Base-by-base conservation (phyloP, 2,329 filamentous ascomycete genomes). In the Cladosporium colombiae region DNA sequence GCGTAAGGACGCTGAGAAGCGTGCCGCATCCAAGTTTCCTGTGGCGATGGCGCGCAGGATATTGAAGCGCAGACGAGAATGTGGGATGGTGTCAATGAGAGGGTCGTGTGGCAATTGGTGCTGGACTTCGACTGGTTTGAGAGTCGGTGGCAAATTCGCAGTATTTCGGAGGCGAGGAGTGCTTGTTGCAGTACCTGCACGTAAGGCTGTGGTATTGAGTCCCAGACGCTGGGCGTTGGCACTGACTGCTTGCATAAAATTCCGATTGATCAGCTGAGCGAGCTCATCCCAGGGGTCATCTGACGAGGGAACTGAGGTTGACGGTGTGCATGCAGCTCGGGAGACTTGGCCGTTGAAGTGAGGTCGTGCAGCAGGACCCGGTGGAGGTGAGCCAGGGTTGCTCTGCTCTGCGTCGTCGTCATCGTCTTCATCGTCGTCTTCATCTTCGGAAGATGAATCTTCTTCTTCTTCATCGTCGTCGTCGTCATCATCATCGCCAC, bases 211-310 rank as follows among this genome's bases (percentile, higher is more conserved):
- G 11, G 55, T 16, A 40, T 70, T 65, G 44, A 75, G 69, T 27
- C 69, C 69, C 7, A 75, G 66, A 23, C 62, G 58, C 23, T 66
- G 67, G 5, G 73, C 73, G 65, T 75, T 75, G 33, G 65, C 65
- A 7, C 64, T 49, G 8, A 67, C 72, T 13, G 74, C 73, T 27
- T 68, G 66, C 62, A 74, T 68, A 50, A 74, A 67, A 50, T 75
- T 75, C 27, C 72, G 71, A 29, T 75, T 75, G 69, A 75, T 75
- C 23, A 73, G 60, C 31, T 65, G 71, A 18, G 71, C 73, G 16
- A 75, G 71, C 68, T 74, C 72, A 59, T 75, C 73, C 66, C 70
- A 73, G 25, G 65, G 53, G 37, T 71, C 67, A 35, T 64, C 64
- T 37, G 67, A 46, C 11, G 63, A 58, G 11, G 65, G 52, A 21